Base-by-base conservation (phyloP, 208 protist species). In the Leishmania braziliensis region DNA sequence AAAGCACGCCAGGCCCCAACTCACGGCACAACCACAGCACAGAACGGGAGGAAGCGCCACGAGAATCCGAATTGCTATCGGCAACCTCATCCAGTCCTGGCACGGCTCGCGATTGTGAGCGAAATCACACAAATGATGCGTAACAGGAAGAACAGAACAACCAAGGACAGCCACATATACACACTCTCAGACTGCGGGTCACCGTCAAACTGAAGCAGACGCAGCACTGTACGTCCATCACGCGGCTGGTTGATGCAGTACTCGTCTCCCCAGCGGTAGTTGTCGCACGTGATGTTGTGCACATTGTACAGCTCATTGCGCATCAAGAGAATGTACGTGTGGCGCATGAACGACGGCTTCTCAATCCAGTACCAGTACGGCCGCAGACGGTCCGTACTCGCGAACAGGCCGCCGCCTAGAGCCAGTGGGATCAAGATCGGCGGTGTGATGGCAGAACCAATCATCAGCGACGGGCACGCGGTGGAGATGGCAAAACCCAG, bases 331-430 rank as follows among this genome's bases (percentile, higher is more conserved):
- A 95, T 93, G 77, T 86, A 94, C 16, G 84, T 84, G 43, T 97
- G 86, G 26, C 93, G 90, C 65, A 95, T 85, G 83, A 93, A 92
- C 29, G 90, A 93, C 14, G 79, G 87, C 80, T 95, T 95, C 83
- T 97, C 89, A 58, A 97, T 48, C 87, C 89, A 94, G 81, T 94
- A 93, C 89, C 91, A 97, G 86, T 97, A 95, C 36, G 91, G 91
- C 5, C 88, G 88, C 63, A 97, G 82, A 43, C 90, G 88, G 39
- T 82, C 76, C 33, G 90, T 93, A 77, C 78, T 94, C 26, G 91
- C 93, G 53, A 91, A 88, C 54, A 96, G 80, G 60, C 93, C 93
- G 69, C 90, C 90, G 4, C 84, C 91, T 53, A 95, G 73, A 12
- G 84, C 68, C 75, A 96, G 82, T 4, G 93, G 93, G 50, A 96